Percentiles rank a stretch among this genome's conserved stretches.
Evolutionary conservation across 805 yeast species (phyloP).

Genomic region (Lachancea mirantina): DNA sequence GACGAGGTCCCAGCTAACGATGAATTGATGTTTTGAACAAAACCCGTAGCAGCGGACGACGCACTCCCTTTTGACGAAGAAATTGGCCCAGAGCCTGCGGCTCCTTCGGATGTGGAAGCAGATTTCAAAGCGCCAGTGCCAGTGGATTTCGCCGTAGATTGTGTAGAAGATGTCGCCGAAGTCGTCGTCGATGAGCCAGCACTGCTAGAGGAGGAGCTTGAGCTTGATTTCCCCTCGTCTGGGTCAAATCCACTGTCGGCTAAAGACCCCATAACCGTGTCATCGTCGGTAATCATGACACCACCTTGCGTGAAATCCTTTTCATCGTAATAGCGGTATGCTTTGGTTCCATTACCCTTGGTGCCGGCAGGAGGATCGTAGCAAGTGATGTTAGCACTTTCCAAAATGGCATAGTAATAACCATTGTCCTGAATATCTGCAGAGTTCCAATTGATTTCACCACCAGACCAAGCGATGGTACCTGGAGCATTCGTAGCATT

Average conservation of each 20-base stretch:
- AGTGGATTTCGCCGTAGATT: conserved; percentile 6
- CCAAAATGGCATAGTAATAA: conserved; percentile 65
- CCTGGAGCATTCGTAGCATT: conserved; percentile 45
- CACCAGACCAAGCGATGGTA: conserved; percentile 84
- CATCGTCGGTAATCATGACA: conserved; percentile 56
- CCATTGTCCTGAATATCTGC: conserved; percentile 67
- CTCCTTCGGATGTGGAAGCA: neutral
- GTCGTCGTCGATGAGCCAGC: conserved; percentile 7
- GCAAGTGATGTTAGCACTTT: conserved; percentile 55
- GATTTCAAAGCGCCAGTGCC: conserved; percentile 1
- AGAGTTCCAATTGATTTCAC: conserved; percentile 75
- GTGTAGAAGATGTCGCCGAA: conserved; percentile 7
- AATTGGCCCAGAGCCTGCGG: neutral
- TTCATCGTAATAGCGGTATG: conserved; percentile 48
- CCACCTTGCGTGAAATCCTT: conserved; percentile 42
- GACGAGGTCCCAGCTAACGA: conserved; percentile 7
- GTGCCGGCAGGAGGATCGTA: conserved; percentile 65
- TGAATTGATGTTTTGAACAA: conserved; percentile 18
- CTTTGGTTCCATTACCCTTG: conserved; percentile 36
- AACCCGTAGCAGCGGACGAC: conserved; percentile 7
- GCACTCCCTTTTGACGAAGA: neutral
- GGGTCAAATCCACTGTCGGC: conserved; percentile 65
- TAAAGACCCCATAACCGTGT: conserved; percentile 50
- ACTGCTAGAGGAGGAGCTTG: conserved; percentile 16
- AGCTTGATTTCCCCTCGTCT: conserved; percentile 23